These are phyloP conservation scores for Syncephalis plumigaleata DNA, from an alignment of 371 early-diverging fungal genomes.

Conservation along the genomic window DNA sequence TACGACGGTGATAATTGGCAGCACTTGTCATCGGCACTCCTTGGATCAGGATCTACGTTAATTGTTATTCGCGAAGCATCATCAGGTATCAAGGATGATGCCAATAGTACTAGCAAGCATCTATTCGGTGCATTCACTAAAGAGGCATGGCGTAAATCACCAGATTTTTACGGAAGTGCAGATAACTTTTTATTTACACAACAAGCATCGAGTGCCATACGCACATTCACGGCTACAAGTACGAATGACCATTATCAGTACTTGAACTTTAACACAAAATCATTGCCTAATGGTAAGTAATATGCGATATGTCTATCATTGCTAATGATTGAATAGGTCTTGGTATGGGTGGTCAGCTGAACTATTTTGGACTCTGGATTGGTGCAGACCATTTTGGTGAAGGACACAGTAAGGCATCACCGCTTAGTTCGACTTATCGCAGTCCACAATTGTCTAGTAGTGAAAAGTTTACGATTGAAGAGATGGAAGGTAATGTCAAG, in stretches of 20 bases:
- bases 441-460: constrained; percentile 34
- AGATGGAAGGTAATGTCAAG: constrained; percentile 37
- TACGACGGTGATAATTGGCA: constrained; percentile 44
- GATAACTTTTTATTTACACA: constrained; percentile 43
- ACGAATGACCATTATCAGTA: constrained; percentile 68
- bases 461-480: constrained; percentile 47
- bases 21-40: constrained; percentile 26
- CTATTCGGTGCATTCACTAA: constrained; percentile 71
- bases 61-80: constrained; percentile 20
- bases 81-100: constrained; percentile 8
- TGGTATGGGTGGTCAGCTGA: constrained; percentile 69
- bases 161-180: constrained; percentile 55
- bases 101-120: constrained; percentile 1
- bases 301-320: background rate
- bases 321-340: constrained; percentile 17
- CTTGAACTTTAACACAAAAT: constrained; percentile 59
- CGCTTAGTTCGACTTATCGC: constrained; percentile 45
- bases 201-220: constrained; percentile 11
- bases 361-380: constrained; percentile 70
- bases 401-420: constrained; percentile 58
- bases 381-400: constrained; percentile 33
- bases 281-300: constrained; percentile 59
- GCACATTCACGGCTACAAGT: constrained; percentile 23
- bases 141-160: constrained; percentile 25
- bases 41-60: constrained; percentile 24